Evolutionary conservation across 495 filamentous ascomycete genomes (phyloP).

Genomic region (Talaromyces liani): DNA sequence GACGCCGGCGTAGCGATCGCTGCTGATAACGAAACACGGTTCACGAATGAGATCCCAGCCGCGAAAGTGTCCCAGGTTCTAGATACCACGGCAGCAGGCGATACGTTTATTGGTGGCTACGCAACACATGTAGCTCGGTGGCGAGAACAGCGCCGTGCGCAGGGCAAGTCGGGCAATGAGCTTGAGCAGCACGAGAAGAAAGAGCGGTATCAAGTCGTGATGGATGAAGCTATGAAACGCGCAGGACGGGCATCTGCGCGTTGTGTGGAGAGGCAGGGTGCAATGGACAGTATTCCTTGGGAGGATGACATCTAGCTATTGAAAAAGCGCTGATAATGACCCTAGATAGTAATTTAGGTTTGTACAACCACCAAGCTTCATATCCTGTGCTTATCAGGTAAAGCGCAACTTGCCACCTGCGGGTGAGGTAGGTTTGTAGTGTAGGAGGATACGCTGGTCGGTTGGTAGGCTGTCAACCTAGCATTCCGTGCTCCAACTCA

Average conservation of each 20-base stretch:
- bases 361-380: not conserved
- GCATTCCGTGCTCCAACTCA: not conserved
- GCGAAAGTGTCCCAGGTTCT: slow-evolving; percentile 61
- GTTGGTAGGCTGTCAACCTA: not conserved
- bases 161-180: slow-evolving; percentile 27
- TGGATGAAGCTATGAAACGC: slow-evolving; percentile 53
- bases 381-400: not conserved
- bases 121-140: slow-evolving; percentile 54
- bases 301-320: slow-evolving; percentile 56
- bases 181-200: slow-evolving; percentile 34
- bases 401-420: not conserved
- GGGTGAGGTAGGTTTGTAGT: not conserved
- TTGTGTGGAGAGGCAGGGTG: slow-evolving; percentile 70
- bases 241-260: slow-evolving; percentile 69
- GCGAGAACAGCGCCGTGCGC: slow-evolving; percentile 28
- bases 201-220: slow-evolving; percentile 37
- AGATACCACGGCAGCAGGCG: slow-evolving; percentile 91
- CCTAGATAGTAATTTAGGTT: not conserved
- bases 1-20: slow-evolving; percentile 32
- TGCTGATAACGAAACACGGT: slow-evolving; percentile 24
- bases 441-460: not conserved
- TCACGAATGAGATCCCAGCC: slow-evolving; percentile 39
- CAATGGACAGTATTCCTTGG: slow-evolving; percentile 87
- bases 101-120: slow-evolving; percentile 89
- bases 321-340: not conserved